phyloP scores from a whole-genome alignment of 371 early-diverging fungal genomes.

The Parasitella parasitica region DNA sequence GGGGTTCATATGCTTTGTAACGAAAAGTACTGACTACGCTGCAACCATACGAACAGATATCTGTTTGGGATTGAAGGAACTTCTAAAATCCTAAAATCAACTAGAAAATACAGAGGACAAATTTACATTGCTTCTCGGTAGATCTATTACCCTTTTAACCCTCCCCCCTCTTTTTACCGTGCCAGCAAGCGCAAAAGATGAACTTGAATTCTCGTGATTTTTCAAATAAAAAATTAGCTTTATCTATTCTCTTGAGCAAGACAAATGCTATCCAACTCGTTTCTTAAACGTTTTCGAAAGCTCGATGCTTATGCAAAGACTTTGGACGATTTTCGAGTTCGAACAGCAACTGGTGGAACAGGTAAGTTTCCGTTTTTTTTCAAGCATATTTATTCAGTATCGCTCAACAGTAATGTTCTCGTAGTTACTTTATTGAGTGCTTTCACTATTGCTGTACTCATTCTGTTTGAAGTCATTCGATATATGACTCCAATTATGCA shows the following conservation, averaged over 20 bases:
- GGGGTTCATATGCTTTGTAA: no score
- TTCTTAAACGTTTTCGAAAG: slow-evolving; percentile 55
- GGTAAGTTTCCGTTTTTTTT: slow-evolving; percentile 44
- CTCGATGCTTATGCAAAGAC: slow-evolving; percentile 98
- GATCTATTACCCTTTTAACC: no score
- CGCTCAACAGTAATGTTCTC: not conserved
- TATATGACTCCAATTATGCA: slow-evolving; percentile 68
- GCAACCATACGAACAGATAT: no score
- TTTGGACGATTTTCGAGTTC: slow-evolving; percentile 90
- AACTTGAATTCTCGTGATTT: not conserved
- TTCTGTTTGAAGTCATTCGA: slow-evolving; percentile 78
- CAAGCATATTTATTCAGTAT: no score
- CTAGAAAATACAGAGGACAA: no score
- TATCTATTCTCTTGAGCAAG: not conserved
- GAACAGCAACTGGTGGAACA: slow-evolving; percentile 85
- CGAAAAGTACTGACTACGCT: no score
- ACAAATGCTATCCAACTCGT: slow-evolving; percentile 34
- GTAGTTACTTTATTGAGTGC: slow-evolving; percentile 79
- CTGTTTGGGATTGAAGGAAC: no score
- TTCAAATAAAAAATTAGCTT: not conserved
- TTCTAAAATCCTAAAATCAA: no score
- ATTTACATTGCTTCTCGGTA: no score
- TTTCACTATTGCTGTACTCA: slow-evolving; percentile 67
- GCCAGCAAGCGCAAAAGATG: not conserved
- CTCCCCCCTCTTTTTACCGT: no score